A percentile compares a stretch with the other conserved stretches of the same genome.
Evolutionary conservation across 2,329 filamentous ascomycete genomes (phyloP).

Genomic region (Reticulascus tulasneorum): DNA sequence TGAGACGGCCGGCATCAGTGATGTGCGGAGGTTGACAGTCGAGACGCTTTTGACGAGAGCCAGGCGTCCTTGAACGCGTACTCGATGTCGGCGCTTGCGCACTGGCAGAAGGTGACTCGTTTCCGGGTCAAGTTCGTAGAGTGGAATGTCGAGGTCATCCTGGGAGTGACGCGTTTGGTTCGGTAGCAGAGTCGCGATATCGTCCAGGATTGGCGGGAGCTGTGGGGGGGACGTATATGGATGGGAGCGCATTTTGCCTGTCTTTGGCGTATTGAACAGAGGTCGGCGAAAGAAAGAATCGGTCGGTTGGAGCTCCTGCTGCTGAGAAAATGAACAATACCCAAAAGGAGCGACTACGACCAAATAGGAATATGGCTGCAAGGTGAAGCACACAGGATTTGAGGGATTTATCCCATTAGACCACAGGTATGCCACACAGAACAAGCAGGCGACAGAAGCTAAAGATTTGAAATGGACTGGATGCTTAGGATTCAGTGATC

Average conservation of each 20-base stretch:
- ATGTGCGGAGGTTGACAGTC: constrained; percentile 18
- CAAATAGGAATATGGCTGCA: too few relatives aligned
- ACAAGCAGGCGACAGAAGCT: too few relatives aligned
- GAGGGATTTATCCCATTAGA: too few relatives aligned
- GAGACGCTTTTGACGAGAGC: constrained; percentile 32
- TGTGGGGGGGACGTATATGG: background rate
- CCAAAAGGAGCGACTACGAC: too few relatives aligned
- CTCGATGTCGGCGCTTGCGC: constrained; percentile 24
- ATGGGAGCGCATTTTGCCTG: constrained; percentile 1
- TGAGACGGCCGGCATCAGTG: constrained; percentile 3
- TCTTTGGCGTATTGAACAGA: too few relatives aligned
- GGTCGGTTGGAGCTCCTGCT: too few relatives aligned
- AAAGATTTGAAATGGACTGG: too few relatives aligned
- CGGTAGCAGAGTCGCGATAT: constrained; percentile 2
- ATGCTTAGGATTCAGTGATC: too few relatives aligned
- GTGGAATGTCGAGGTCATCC: constrained; percentile 16
- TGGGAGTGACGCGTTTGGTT: constrained; percentile 7
- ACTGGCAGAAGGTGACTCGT: constrained; percentile 25
- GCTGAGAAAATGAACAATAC: too few relatives aligned
- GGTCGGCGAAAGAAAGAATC: too few relatives aligned
- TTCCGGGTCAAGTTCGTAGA: constrained; percentile 23
- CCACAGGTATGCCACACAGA: too few relatives aligned
- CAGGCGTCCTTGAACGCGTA: constrained; percentile 33
- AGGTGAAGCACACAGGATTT: too few relatives aligned
- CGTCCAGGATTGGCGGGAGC: constrained; percentile 1